Evolutionary conservation across 345 rosid species (phyloP), one percentile per base, ranked within the genome.

Genomic region (Arabis alpina): DNA sequence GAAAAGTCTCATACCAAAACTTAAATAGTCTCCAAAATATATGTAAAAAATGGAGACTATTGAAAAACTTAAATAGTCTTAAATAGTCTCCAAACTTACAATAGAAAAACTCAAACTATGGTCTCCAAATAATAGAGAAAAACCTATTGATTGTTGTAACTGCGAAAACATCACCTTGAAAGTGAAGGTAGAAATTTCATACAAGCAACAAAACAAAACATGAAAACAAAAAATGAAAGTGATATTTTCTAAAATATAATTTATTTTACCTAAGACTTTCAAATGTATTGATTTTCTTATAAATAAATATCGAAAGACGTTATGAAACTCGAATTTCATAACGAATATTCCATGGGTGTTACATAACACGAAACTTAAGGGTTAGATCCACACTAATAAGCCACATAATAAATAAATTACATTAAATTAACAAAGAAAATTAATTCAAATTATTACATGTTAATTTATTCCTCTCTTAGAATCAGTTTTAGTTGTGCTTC

Each of bases 361-460:
- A 70, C 60, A 60, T 51, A 60, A 59, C 66, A 41, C 51, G 32
- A 70, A 61, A 51, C 52, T 51, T 52, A 42, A 16, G 66, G 27
- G 44, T 60, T 61, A 52, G 45, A 61, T 71, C 47, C 44, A 61
- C 45, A 30, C 39, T 14, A 25, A 10, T 48, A 45, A 58, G 43
- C 62, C 15, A 58, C n/a, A 10, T 16, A 6, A 3, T 37, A 58
- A 11, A 36, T 5, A 70, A 28, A 14, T 8, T 55, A 32, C 24
- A 48, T 27, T 48, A 10, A 15, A 27, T 3, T 39, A 30, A 16
- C 41, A 60, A 34, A 25, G 6, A 11, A 14, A 59, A 59, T 10
- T 13, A 60, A 27, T 51, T 45, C 37, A 6, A 40, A 25, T 39
- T 37, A 19, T 28, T 5, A 10, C 44, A 34, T 34, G 37, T 45